Conservation (phyloP, 371 early-diverging fungal genomes). For the Rhizopus sp. region DNA sequence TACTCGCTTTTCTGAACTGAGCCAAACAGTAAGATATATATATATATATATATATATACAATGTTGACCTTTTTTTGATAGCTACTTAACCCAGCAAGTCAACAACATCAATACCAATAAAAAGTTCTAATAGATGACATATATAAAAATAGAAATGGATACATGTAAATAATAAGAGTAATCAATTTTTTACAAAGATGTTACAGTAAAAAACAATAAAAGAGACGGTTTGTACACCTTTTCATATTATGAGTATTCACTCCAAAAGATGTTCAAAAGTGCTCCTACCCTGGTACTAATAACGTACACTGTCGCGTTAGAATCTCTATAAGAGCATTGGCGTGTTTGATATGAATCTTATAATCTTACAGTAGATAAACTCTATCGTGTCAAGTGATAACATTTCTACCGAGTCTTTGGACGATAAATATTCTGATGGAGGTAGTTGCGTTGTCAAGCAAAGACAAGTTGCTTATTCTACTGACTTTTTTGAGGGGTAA, state of each 20-base stretch:
- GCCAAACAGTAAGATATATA: constrained; percentile 36
- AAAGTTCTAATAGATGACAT: too few relatives aligned
- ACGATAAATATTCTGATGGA: constrained; percentile 17
- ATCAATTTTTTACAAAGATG: background rate
- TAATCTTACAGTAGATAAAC: too few relatives aligned
- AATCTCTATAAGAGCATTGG: too few relatives aligned
- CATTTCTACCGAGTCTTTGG: constrained; percentile 11
- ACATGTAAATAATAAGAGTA: background rate
- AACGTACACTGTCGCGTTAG: too few relatives aligned
- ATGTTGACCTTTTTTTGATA: background rate
- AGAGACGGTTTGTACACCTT: constrained; percentile 4
- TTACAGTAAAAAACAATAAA: constrained; percentile 9
- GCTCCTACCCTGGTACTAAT: too few relatives aligned
- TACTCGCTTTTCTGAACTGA: constrained; percentile 78
- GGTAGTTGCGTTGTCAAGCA: constrained; percentile 17
- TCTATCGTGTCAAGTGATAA: too few relatives aligned
- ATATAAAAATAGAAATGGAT: background rate
- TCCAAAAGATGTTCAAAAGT: too few relatives aligned
- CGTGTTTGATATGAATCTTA: too few relatives aligned
- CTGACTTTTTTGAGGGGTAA: constrained; percentile 27
- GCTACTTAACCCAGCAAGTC: constrained; percentile 2
- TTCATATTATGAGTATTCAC: too few relatives aligned
- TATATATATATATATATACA: background rate
- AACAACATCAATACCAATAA: constrained; percentile 8
- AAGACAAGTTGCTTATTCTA: constrained; percentile 13